Percentiles rank a stretch among this genome's conserved stretches.
These are phyloP conservation scores for Coemansia javaensis DNA, from an alignment of 192 early-diverging fungal species.

Conservation along the genomic window DNA sequence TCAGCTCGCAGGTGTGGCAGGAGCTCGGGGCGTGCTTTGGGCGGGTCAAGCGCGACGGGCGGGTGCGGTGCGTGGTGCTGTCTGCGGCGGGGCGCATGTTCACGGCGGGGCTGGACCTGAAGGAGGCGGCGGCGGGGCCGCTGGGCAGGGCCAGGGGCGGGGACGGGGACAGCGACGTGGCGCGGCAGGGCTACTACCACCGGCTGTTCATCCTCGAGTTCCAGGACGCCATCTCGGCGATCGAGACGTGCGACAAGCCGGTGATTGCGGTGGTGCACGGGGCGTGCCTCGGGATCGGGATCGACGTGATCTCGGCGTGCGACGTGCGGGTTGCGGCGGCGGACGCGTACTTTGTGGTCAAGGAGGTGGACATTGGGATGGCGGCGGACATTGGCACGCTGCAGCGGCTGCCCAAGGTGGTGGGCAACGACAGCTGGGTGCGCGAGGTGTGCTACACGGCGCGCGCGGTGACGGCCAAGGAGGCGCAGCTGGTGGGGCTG, in stretches of 20 bases:
- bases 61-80: constrained; percentile 73
- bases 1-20: constrained; percentile 62
- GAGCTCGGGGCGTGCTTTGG: constrained; percentile 65
- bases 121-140: constrained; percentile 24
- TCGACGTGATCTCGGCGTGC: constrained; percentile 87
- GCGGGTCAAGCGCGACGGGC: constrained; percentile 54
- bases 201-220: constrained; percentile 45
- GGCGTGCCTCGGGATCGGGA: constrained; percentile 77
- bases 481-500: constrained; percentile 61
- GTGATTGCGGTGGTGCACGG: constrained; percentile 87
- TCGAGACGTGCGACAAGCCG: constrained; percentile 81
- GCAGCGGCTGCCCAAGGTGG: constrained; percentile 92
- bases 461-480: constrained; percentile 61
- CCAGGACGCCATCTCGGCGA: constrained; percentile 68
- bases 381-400: constrained; percentile 92
- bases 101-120: constrained; percentile 88
- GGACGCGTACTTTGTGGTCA: constrained; percentile 79
- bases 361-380: constrained; percentile 91
- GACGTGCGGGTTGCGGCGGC: constrained; percentile 80
- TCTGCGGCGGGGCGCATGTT: constrained; percentile 74
- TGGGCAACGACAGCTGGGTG: constrained; percentile 85
- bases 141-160: constrained; percentile 8
- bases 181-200: constrained; percentile 47
- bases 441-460: constrained; percentile 88
- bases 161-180: constrained; percentile 16